Evolutionary conservation across 2,329 filamentous ascomycete genomes (phyloP), one percentile per base, ranked within the genome.

Genomic region (Phialophora expanda): DNA sequence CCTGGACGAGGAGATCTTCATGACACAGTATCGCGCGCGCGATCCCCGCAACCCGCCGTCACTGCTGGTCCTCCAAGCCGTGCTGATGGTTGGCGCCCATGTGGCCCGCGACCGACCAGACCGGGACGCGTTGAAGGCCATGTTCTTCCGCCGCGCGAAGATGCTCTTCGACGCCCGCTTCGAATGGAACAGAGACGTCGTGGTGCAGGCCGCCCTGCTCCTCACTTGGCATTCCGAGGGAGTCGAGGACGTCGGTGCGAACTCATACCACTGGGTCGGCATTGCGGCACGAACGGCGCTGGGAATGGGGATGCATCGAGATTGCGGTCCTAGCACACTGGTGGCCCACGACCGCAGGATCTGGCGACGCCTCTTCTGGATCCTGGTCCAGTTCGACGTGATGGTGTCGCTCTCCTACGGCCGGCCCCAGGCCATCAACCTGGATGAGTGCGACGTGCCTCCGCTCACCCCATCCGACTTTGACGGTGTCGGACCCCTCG

Each of bases 1-100:
- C 22, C 75, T 86, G 82, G 85, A 53, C 80, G 85, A 70, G 79
- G 82, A 32, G 70, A 80, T 24, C 85, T 86, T 69, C 83, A 84
- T 79, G 73, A 76, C 2, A 80, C 81, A 63, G 85, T 85, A 69
- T 97, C 74, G 83, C 51, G 66, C 34, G 56, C 32, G 32, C 32
- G 32, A 34, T 12, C 62, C 6, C 58, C 65, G 20, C 70, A 76
- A 1, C 66, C 70, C 17, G 34, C 74, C 74, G 3, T 68, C 74
- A 9, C 64, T 76, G 7, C 59, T 76, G n/a, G 61, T 75, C 14
- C 66, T 76, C 8, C 75, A 76, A 55, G 63, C 69, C 7, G 70
- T 76, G 2, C 67, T 76, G n/a, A 63, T 75, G 1, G 75, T 71
- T 3, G 72, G 73, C 14, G 69, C 74, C 30, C 73, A 73, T 55